These are phyloP conservation scores for Fusarium pininemorale DNA, from an alignment of 2,329 filamentous ascomycete genomes.

Conservation along the genomic window DNA sequence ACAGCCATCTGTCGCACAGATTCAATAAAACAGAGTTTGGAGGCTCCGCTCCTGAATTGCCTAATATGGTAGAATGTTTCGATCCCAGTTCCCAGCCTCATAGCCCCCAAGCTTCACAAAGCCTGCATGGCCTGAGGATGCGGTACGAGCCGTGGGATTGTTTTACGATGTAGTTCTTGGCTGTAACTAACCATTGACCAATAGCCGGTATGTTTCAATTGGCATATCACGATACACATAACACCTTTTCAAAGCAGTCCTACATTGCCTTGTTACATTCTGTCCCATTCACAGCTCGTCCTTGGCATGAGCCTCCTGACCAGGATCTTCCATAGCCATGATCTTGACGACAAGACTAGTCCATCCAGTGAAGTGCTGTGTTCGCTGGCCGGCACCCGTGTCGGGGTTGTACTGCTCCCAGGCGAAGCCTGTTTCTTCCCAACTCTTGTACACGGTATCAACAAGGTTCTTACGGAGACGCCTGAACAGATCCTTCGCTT, in stretches of 20 bases:
- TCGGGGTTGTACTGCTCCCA: slow-evolving; percentile 99
- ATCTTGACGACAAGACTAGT: slow-evolving; percentile 98
- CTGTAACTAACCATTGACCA: neutral
- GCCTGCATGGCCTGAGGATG: slow-evolving; percentile 27
- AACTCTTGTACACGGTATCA: slow-evolving; percentile 86
- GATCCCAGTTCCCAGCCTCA: neutral
- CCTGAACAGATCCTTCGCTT: slow-evolving; percentile 78
- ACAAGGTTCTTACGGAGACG: slow-evolving; percentile 85
- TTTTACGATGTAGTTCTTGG: slow-evolving; percentile 15
- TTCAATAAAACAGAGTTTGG: neutral
- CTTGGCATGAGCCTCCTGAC: slow-evolving; percentile 44
- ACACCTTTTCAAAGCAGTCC: neutral
- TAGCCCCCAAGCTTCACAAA: slow-evolving; percentile 19
- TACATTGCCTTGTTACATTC: neutral
- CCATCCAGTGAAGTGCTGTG: slow-evolving; percentile 98
- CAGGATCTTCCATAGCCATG: slow-evolving; percentile 87
- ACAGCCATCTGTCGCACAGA: slow-evolving; percentile 11
- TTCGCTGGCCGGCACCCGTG: slow-evolving; percentile 91
- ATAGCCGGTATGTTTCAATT: neutral
- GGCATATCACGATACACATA: slow-evolving; percentile 8
- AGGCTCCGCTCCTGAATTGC: slow-evolving; percentile 20
- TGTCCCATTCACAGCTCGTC: slow-evolving; percentile 58
- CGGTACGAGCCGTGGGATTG: slow-evolving; percentile 11
- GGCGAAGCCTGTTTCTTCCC: slow-evolving; percentile 92
- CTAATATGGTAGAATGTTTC: slow-evolving; percentile 20